Percentiles rank a stretch among this genome's conserved stretches.
Conservation (phyloP, 805 yeast genomes). For the Cyberlindnera misumaiensis region DNA sequence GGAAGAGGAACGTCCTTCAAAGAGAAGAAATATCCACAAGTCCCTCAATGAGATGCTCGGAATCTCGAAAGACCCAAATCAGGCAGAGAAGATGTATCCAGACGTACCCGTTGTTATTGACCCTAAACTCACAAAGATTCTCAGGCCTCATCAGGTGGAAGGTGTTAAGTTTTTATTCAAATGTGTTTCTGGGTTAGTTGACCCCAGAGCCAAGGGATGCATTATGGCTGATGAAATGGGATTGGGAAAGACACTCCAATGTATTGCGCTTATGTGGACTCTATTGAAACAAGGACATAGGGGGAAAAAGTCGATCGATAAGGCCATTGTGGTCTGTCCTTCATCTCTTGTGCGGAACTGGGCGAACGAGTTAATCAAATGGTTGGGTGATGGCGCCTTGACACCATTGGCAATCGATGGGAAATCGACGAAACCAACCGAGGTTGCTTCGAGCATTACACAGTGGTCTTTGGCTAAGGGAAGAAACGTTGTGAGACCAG, state of each 20-base stretch:
- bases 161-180: constrained; percentile 89
- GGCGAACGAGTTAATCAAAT: constrained; percentile 93
- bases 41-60: constrained; percentile 80
- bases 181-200: constrained; percentile 84
- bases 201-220: constrained; percentile 84
- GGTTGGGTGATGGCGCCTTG: constrained; percentile 90
- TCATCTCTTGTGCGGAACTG: constrained; percentile 89
- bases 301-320: constrained; percentile 71
- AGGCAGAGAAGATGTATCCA: constrained; percentile 49
- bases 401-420: constrained; percentile 93
- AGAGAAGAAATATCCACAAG: constrained; percentile 45
- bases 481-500: constrained; percentile 85
- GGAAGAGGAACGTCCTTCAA: constrained; percentile 10
- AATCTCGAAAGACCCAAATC: constrained; percentile 45
- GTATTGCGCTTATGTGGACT: constrained; percentile 91
- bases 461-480: constrained; percentile 89
- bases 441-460: constrained; percentile 58
- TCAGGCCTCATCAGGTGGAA: constrained; percentile 94
- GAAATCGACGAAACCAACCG: constrained; percentile 64
- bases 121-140: constrained; percentile 73
- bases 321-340: constrained; percentile 91
- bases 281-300: constrained; percentile 82
- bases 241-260: constrained; percentile 83
- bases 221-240: constrained; percentile 99
- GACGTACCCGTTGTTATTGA: constrained; percentile 95